Evolutionary conservation across 345 rosid genomes (phyloP).

Genomic region (Corchorus olitorius): DNA sequence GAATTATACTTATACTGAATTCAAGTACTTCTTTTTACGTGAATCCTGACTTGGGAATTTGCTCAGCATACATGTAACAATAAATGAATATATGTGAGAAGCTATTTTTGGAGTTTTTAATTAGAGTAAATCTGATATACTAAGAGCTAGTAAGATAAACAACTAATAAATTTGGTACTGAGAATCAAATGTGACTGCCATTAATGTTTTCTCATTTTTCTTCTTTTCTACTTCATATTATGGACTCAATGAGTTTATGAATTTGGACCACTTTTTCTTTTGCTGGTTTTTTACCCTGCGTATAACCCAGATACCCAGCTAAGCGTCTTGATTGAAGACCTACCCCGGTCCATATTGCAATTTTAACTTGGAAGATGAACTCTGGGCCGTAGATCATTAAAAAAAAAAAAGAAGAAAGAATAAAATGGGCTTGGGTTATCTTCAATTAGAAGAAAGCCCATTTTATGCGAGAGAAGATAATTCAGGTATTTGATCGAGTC

Average conservation of each 20-base stretch:
- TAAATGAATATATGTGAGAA: constrained; percentile 6
- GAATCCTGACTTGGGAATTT: not conserved
- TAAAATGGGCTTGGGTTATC: too few species aligned
- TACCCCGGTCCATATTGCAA: too few species aligned
- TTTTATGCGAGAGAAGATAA: too few species aligned
- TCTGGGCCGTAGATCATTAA: too few species aligned
- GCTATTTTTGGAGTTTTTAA: not conserved
- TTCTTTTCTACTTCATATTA: not conserved
- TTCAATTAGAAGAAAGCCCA: too few species aligned
- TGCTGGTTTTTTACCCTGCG: not conserved
- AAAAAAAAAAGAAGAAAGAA: too few species aligned
- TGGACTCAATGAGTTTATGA: not conserved
- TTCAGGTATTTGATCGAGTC: too few species aligned
- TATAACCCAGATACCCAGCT: not conserved
- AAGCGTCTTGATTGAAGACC: too few species aligned
- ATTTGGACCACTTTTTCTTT: not conserved
- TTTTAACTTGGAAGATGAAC: too few species aligned
- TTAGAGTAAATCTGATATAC: not conserved
- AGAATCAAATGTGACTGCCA: constrained; percentile 6
- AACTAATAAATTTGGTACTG: not conserved
- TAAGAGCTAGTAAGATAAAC: not conserved
- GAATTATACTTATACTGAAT: not conserved
- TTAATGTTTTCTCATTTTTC: not conserved
- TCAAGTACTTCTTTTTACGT: not conserved
- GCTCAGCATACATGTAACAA: not conserved